Base-by-base conservation (phyloP, 306 rosid species). In the Cucurbita maxima region DNA sequence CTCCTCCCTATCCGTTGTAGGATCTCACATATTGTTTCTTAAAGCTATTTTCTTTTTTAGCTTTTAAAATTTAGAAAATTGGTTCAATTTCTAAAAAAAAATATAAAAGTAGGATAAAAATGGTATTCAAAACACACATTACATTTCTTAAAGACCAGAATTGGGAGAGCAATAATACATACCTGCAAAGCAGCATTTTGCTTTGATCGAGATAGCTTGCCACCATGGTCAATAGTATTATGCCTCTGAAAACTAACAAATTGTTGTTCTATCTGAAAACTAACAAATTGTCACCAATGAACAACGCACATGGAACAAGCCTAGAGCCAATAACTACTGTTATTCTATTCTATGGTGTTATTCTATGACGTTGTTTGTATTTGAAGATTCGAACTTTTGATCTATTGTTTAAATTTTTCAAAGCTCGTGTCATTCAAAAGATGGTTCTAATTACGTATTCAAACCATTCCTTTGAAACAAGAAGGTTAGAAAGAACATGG, bases 121-220 rank as follows among this genome's bases (percentile, higher is more conserved):
- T 20, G 40, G 16, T 34, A 63, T 40, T 18, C 52, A 40, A 40
- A 6, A 45, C 40, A 36, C 58, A 47, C 47, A 50, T 5, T 56
- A 36, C 25, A 63, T 22, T 51, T 19, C 69, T 20, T 55, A 13
- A 56, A 73, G 40, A 52, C 10, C 68, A 73, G 44, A 30, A 44
- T 13, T 34, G 25, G 13, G n/a, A 61, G 18, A 54, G 58, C 30
- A 52, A n/a, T 18, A 38, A 51, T 63, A 51, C 69, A 45, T 71
- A 43, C 99, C 96, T 91, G 96, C 60, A 95, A 95, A 79, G 97
- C 99, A 73, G 97, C 99, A 79, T 89, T 91, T 25, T 97, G 97
- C 86, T 88, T 85, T 1, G 96, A 88, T 60, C 99, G 91, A 80
- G 99, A 91, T 94, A 95, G 85, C 10, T 87, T 88, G 72, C 99